Base-by-base conservation (phyloP, 2,329 filamentous ascomycete genomes). In the Dothideomycetes sp. region DNA sequence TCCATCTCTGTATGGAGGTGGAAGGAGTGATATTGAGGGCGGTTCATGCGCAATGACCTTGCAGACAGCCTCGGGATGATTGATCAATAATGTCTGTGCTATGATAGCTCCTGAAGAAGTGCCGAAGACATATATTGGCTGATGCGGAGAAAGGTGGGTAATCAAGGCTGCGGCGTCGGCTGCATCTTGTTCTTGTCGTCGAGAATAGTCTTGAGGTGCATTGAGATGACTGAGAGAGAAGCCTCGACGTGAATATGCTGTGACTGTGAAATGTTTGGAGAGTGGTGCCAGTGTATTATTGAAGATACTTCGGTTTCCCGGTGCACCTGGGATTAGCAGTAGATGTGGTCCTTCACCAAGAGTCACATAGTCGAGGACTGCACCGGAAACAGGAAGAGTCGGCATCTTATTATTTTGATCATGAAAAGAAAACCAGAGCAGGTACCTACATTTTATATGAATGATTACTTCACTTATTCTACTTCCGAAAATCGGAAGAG, bases 61-160 rank as follows among this genome's bases (percentile, higher is more conserved):
- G 3, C 17, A n/a, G 4, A 36, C 19, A 12, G 19, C 12, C 7
- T 36, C 34, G 3, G 34, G 34, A 16, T 36, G 34, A 7, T 12
- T 24, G 8, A 36, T n/a, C 8, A 36, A 11, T 12, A 36, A 16
- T 4, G 10, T 14, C 19, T 24, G 8, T 4, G 34, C 19, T 16
- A 36, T 24, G 18, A 36, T 36, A 24, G 34, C 34, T 14, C 34
- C 34, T 14, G 34, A 36, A 10, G 34, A 36, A n/a, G 16, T 36
- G n/a, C 34, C 34, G 14, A 36, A 14, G 9, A 36, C 34, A 7
- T 7, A 16, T 4, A 24, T 24, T 5, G 12, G 15, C 14, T 17
- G 14, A 11, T 19, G 17, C 10, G 19, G 14, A 27, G 19, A 24
- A 8, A 36, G n/a, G 19, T 36, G 34, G 24, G 12, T 4, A 24